These are phyloP conservation scores for Choricystis sp. DNA, from an alignment of 139 green algal species.

Conservation along the genomic window DNA sequence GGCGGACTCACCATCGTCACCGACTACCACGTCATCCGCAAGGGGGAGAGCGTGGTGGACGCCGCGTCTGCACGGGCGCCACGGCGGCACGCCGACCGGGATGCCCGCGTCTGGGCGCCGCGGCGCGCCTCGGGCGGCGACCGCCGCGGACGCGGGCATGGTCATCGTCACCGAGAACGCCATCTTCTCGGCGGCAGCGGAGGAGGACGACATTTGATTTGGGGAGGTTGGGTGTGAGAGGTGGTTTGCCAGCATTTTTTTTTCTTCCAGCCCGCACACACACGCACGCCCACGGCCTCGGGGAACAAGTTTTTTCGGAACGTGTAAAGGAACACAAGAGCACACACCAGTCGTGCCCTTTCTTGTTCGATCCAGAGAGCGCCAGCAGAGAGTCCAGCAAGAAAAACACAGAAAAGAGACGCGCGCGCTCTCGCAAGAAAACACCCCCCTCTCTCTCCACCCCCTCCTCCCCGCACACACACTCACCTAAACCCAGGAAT, in stretches of 20 bases:
- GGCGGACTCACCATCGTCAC: slow-evolving; percentile 63
- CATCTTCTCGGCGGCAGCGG: slow-evolving; percentile 16
- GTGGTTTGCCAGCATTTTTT: too few species aligned
- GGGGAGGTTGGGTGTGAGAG: too few species aligned
- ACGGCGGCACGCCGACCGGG: not conserved
- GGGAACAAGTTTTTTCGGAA: too few species aligned
- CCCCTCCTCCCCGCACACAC: not conserved
- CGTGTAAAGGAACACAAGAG: slow-evolving; percentile 2
- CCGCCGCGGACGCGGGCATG: slow-evolving; percentile 19
- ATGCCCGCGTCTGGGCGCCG: not conserved
- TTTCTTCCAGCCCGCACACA: too few species aligned
- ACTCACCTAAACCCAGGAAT: slow-evolving; percentile 58
- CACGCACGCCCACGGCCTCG: too few species aligned
- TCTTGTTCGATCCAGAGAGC: too few species aligned
- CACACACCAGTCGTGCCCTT: too few species aligned
- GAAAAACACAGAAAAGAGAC: too few species aligned
- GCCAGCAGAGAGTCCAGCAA: too few species aligned
- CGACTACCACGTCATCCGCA: slow-evolving; percentile 61
- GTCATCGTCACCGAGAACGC: slow-evolving; percentile 30
- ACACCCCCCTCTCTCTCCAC: too few species aligned
- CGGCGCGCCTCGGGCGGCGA: too few species aligned
- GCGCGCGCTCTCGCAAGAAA: not conserved
- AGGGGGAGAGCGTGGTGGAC: slow-evolving; percentile 65
- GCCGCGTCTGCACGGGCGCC: slow-evolving; percentile 31
- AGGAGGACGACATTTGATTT: slow-evolving; percentile 16